Evolutionary conservation across 306 rosid genomes (phyloP), one percentile per base, ranked within the genome.

Genomic region (Carpinus viminea): DNA sequence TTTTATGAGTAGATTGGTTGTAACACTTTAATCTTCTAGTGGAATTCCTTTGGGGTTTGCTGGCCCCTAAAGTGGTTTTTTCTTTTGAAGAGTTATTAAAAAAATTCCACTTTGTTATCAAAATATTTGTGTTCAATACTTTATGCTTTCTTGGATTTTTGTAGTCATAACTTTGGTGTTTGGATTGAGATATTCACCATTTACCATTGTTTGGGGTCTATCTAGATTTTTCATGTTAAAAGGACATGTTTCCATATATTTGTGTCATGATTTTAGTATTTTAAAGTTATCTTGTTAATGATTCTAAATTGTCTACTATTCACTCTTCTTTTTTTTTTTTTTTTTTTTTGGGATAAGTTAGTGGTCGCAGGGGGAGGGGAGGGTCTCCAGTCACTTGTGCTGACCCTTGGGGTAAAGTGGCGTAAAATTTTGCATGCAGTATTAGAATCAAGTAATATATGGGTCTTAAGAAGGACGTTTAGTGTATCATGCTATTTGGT

Each of bases 251-350:
- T 48, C 64, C 64, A 60, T 70, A 55, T 72, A 34, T 82, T 17
- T 69, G 80, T 82, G 56, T 52, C 75, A 47, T 61, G 72, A 74
- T 16, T 10, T 18, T 3, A 56, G 45, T 79, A 8, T 56, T 70
- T 65, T 36, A 36, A 34, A 18, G 51, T 68, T 28, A 41, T 68
- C 24, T 41, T 31, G 8, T 62, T 62, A 18, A 31, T 34, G 20
- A 12, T 20, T 56, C 18, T 4, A n/a, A 56, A 56, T 12, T 68
- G 50, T 41, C 20, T 41, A 68, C 26, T 12, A 5, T 68, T 65
- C 48, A 21, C 64, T 65, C 7, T 24, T 12, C 24, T 60, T 50
- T 4, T 0, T 12, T 12, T 53, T 34, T 18, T 60, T 50, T 4
- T 0, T 12, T 12, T 53, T 34, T 18, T 53, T 15, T 3, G 9